Percentiles rank a stretch among this genome's conserved stretches.
These are phyloP conservation scores for Xerocomellus amylosporus DNA, from an alignment of 768 basidiomycete genomes.

Conservation along the genomic window DNA sequence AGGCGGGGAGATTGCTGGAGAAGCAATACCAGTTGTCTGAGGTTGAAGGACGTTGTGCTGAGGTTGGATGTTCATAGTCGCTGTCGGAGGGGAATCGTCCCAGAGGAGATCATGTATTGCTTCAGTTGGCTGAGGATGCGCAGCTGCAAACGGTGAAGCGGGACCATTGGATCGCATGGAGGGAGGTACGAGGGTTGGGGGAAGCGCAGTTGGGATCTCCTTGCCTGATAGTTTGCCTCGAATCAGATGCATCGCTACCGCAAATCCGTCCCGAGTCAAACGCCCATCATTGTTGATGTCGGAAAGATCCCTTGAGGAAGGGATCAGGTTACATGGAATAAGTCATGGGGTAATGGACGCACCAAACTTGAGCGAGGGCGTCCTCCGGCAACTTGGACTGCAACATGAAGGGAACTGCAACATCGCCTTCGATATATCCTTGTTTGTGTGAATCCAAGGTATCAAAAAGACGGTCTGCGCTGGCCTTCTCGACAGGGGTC, in stretches of 20 bases:
- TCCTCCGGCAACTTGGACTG: conserved; percentile 83
- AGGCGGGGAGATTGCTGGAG: conserved; percentile 33
- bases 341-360: conserved; percentile 26
- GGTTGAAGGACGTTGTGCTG: conserved; percentile 28
- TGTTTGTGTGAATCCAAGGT: conserved; percentile 69
- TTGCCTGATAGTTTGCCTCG: conserved; percentile 79
- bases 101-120: conserved; percentile 46
- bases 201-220: conserved; percentile 70
- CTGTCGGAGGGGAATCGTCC: conserved; percentile 50
- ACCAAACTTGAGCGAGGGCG: conserved; percentile 91
- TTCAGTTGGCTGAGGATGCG: conserved; percentile 37
- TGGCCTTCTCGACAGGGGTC: conserved; percentile 72
- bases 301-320: conserved; percentile 74
- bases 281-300: conserved; percentile 87
- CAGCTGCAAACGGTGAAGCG: conserved; percentile 38
- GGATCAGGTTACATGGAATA: not conserved
- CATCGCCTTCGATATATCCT: conserved; percentile 88
- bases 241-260: conserved; percentile 93
- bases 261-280: conserved; percentile 89
- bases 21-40: conserved; percentile 36
- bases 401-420: conserved; percentile 94
- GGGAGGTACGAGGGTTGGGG: conserved; percentile 76
- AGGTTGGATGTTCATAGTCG: conserved; percentile 39
- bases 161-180: conserved; percentile 54
- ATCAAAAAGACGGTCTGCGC: conserved; percentile 76